A percentile compares a stretch with the other conserved stretches of the same genome.
phyloP scores from a whole-genome alignment of 306 rosid species.

The Argentina anserina region DNA sequence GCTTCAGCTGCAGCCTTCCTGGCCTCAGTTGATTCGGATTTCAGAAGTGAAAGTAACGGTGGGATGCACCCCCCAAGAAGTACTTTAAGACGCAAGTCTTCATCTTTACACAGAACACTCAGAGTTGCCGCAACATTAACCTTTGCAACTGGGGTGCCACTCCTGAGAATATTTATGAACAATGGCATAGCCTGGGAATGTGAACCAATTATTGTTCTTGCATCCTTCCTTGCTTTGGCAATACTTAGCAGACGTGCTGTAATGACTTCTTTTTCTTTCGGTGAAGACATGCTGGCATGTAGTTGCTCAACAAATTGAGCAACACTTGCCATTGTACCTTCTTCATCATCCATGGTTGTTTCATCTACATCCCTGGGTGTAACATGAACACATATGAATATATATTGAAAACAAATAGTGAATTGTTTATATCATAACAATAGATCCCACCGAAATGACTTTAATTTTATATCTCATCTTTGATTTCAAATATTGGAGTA shows the following conservation, averaged over 20 bases:
- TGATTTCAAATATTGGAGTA: too few species aligned
- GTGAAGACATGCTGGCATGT: constrained; percentile 75
- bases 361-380: constrained; percentile 52
- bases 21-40: constrained; percentile 68
- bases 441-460: neutral
- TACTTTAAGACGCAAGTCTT: constrained; percentile 85
- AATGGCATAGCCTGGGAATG: constrained; percentile 99
- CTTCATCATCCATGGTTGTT: constrained; percentile 72
- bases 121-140: constrained; percentile 81
- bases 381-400: constrained; percentile 11
- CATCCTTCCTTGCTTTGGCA: constrained; percentile 73
- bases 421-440: neutral
- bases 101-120: constrained; percentile 83
- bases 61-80: constrained; percentile 99
- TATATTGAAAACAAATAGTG: neutral
- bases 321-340: constrained; percentile 70
- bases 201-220: constrained; percentile 73
- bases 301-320: constrained; percentile 88
- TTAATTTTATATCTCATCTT: too few species aligned
- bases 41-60: constrained; percentile 80
- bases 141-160: constrained; percentile 75
- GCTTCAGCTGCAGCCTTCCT: constrained; percentile 97
- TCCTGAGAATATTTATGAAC: constrained; percentile 88
- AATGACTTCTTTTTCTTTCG: constrained; percentile 70
- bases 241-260: constrained; percentile 66